phyloP scores from a whole-genome alignment of 495 filamentous ascomycete species.

The Penicillium longicatenatum region DNA sequence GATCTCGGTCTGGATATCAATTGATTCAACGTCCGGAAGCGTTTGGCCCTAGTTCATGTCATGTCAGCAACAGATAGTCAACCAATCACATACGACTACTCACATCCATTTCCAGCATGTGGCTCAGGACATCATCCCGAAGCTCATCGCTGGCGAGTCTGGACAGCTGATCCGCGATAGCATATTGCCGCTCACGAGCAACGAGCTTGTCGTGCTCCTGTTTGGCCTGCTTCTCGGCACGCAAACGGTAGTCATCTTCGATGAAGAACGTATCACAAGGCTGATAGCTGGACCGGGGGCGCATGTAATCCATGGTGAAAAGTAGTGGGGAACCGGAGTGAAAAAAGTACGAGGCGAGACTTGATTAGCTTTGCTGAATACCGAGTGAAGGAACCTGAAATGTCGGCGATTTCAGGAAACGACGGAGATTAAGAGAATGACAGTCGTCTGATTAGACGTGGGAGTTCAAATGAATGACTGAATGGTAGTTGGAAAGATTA shows the following conservation, averaged over 20 bases:
- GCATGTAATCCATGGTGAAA: constrained; percentile 73
- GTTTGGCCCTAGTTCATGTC: constrained; percentile 68
- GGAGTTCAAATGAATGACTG: constrained; percentile 52
- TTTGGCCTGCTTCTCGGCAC: constrained; percentile 35
- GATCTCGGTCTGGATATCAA: constrained; percentile 98
- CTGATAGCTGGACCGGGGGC: constrained; percentile 53
- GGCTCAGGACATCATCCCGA: constrained; percentile 85
- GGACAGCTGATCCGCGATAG: constrained; percentile 85
- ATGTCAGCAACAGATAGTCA: constrained; percentile 16
- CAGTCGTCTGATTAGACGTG: constrained; percentile 49
- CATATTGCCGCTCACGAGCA: constrained; percentile 74
- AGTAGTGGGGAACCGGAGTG: constrained; percentile 6
- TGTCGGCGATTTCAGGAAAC: constrained; percentile 35
- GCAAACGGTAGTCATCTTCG: constrained; percentile 64
- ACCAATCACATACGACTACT: constrained; percentile 22
- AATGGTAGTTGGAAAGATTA: constrained; percentile 56
- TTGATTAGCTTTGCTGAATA: constrained; percentile 26
- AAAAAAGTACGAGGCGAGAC: constrained; percentile 4
- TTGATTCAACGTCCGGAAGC: constrained; percentile 91
- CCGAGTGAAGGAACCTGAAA: constrained; percentile 40
- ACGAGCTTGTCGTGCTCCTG: constrained; percentile 72
- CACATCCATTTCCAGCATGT: constrained; percentile 98
- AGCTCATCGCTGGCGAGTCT: constrained; percentile 81
- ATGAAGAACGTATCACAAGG: constrained; percentile 84
- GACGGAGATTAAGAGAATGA: constrained; percentile 57